Percentiles rank a stretch among this genome's conserved stretches.
These are phyloP conservation scores for Alternaria atra DNA, from an alignment of 2,329 filamentous ascomycete genomes.

Conservation along the genomic window DNA sequence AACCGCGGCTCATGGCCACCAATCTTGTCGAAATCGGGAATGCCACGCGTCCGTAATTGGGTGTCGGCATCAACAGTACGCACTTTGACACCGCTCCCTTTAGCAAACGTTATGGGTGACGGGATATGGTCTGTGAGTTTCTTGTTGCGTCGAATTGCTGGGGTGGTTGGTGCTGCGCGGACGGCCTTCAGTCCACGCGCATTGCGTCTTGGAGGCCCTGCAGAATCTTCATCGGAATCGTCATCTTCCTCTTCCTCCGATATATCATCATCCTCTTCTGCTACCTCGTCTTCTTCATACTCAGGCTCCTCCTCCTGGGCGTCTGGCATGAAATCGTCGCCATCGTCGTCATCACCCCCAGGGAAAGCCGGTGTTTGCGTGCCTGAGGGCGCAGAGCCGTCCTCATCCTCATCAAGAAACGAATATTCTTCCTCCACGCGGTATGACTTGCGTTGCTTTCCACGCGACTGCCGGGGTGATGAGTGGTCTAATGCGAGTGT, in stretches of 20 bases:
- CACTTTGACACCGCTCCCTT: constrained; percentile 24
- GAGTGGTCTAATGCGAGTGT: constrained; percentile 15
- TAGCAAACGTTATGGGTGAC: constrained; percentile 23
- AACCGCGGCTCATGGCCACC: constrained; percentile 53
- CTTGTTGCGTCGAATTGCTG: constrained; percentile 10
- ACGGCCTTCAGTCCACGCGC: constrained; percentile 17
- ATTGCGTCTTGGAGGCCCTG: constrained; percentile 7
- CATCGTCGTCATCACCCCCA: constrained; percentile 31
- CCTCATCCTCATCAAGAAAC: constrained; percentile 35
- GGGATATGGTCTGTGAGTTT: constrained; percentile 10
- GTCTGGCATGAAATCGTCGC: constrained; percentile 39
- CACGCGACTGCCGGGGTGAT: constrained; percentile 34
- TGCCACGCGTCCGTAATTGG: constrained; percentile 36
- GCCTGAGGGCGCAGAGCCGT: constrained; percentile 18
- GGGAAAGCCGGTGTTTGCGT: constrained; percentile 13
- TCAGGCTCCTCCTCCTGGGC: constrained; percentile 36
- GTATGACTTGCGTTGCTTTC: constrained; percentile 29
- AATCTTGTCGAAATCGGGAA: constrained; percentile 42
- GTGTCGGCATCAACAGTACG: constrained; percentile 20
- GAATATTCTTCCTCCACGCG: constrained; percentile 33
- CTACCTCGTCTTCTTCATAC: constrained; percentile 48
- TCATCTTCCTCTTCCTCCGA: constrained; percentile 24
- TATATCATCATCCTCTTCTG: constrained; percentile 25
- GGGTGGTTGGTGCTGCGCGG: constrained; percentile 8
- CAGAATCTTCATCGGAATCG: constrained; percentile 25